Base-by-base conservation (phyloP, 164 flowering plant genomes). In the Berberis vulgaris region DNA sequence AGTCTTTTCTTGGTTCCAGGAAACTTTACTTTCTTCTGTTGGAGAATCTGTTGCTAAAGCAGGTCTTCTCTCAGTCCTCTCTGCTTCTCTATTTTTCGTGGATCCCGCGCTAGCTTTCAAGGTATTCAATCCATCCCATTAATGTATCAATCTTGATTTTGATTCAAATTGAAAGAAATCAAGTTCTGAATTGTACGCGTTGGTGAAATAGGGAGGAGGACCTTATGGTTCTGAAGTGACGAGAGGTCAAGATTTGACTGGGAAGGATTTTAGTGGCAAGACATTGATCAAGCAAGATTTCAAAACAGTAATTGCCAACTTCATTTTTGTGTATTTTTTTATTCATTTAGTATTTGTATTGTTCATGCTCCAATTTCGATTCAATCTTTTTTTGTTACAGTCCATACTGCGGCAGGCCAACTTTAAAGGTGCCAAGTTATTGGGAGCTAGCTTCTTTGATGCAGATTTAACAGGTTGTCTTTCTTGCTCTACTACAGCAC, bases 391-490 rank as follows among this genome's bases (percentile, higher is more conserved):
- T 63, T 43, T 70, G 42, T 60, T 70, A 40, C 81, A 93, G 97
- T 94, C 96, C n/a, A 87, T 94, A 62, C 65, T 90, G 45, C 70
- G 97, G 64, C 96, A 86, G 82, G 87, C 93, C 41, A 94, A 91
- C 71, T 94, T 91, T 63, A 88, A 85, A 74, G 98, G 96, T 43
- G 97, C 97, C 10, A 87, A 84, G 41, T 74, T 94, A 63, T 39
- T 88, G 3, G 97, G 98, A 56, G 97, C 98, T 46, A 94, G 98
- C 84, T 94, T 94, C 79, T 94, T 94, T 61, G 98, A 94, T 82
- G 96, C 97, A 57, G 98, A 94, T 86, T 79, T 94, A 69, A 94
- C 97, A 80, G 97, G 98, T 63, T 10, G 5, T 39, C 54, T 11
- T 1, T 54, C 43, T 63, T 49, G 5, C 57, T 8, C 55, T 11